phyloP scores from a whole-genome alignment of 2,329 filamentous ascomycete species.

The Paramyrothecium sp. region DNA sequence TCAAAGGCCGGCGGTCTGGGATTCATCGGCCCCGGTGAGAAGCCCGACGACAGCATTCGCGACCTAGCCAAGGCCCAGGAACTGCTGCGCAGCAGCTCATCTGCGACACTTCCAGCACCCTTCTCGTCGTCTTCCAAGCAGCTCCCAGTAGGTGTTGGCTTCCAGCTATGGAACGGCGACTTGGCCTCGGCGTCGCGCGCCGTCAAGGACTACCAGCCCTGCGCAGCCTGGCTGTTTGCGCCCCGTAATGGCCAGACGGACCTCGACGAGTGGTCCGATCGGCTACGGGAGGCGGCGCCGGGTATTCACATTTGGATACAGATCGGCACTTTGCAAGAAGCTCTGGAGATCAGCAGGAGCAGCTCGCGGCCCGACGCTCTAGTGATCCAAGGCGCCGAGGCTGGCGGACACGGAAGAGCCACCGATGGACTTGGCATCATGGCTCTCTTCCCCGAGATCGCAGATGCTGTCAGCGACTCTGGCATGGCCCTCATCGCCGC shows the following conservation, averaged over 20 bases:
- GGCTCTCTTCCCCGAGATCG: slow-evolving; percentile 48
- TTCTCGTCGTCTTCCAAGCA: slow-evolving; percentile 7
- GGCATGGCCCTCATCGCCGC: slow-evolving; percentile 47
- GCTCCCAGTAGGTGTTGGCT: slow-evolving; percentile 46
- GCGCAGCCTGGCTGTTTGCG: slow-evolving; percentile 48
- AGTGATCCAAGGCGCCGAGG: slow-evolving; percentile 52
- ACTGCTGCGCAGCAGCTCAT: slow-evolving; percentile 14
- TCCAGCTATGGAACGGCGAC: slow-evolving; percentile 42
- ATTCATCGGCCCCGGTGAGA: slow-evolving; percentile 39
- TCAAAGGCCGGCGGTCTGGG: slow-evolving; percentile 70
- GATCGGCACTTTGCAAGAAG: slow-evolving; percentile 46
- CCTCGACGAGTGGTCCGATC: slow-evolving; percentile 41
- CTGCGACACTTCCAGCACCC: slow-evolving; percentile 8
- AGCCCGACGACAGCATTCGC: slow-evolving; percentile 24
- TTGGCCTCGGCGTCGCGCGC: slow-evolving; percentile 26
- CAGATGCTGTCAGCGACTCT: slow-evolving; percentile 32
- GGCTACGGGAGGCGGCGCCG: slow-evolving; percentile 36
- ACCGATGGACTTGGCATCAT: slow-evolving; percentile 42
- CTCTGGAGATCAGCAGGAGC: slow-evolving; percentile 35
- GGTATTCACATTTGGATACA: slow-evolving; percentile 52
- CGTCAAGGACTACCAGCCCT: slow-evolving; percentile 27
- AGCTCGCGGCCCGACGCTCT: slow-evolving; percentile 43
- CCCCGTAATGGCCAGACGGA: slow-evolving; percentile 33
- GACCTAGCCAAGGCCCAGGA: slow-evolving; percentile 27
- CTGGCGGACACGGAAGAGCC: slow-evolving; percentile 51